These are phyloP conservation scores for Artemisia annua DNA, from an alignment of 129 eudicot genomes.

Conservation along the genomic window DNA sequence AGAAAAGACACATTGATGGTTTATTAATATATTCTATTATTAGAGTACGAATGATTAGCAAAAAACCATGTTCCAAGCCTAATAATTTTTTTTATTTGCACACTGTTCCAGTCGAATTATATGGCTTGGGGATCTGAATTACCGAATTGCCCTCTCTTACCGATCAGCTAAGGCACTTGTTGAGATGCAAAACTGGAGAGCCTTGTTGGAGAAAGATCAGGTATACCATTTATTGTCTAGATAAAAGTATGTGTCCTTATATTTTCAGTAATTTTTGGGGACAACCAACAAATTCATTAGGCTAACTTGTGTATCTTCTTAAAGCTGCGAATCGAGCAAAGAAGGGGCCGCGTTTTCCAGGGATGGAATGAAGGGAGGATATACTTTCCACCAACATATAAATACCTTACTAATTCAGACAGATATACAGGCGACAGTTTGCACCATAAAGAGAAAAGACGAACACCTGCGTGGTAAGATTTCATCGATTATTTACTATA, in stretches of 20 bases:
- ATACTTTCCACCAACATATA: constrained; percentile 94
- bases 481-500: neutral
- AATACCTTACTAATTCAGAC: constrained; percentile 85
- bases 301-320: constrained; percentile 23
- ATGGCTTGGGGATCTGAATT: constrained; percentile 97
- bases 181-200: constrained; percentile 99
- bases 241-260: neutral
- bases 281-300: neutral
- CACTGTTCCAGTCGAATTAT: constrained; percentile 66
- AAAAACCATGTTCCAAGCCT: constrained; percentile 6
- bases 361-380: constrained; percentile 94
- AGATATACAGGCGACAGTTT: constrained; percentile 85
- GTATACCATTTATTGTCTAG: constrained; percentile 30
- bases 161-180: constrained; percentile 94
- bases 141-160: constrained; percentile 80
- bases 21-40: constrained; percentile 5
- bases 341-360: constrained; percentile 81
- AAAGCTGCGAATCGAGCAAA: constrained; percentile 84
- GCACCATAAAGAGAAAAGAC: constrained; percentile 80
- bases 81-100: neutral
- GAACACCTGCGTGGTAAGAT: constrained; percentile 92
- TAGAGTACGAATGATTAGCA: neutral
- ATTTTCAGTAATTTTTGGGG: neutral
- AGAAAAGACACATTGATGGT: neutral
- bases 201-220: constrained; percentile 86